Evolutionary conservation across 2,329 filamentous ascomycete species (phyloP), one percentile per base, ranked within the genome.

Genomic region (Hymenoscyphus fraxineus): DNA sequence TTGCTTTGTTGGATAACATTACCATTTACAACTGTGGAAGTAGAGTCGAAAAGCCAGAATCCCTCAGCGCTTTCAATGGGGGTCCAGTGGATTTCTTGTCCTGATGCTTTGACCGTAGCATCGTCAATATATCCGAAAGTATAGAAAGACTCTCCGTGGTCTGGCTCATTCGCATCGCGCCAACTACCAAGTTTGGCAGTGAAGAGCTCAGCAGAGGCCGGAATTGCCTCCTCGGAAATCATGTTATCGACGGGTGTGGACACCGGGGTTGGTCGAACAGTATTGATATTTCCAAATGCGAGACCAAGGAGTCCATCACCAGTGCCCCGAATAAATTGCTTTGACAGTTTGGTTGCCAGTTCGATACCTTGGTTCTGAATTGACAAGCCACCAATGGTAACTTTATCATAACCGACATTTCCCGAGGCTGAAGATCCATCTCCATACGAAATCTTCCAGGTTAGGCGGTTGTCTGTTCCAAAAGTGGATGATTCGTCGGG

Each of bases 41-140:
- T 76, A 0, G 86, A 89, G 6, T 80, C 73, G 73, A 91, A 85
- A 74, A 83, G 78, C 89, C 88, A 92, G 78, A 90, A 90, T 27
- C 89, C 89, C 63, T 85, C 76, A 1, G 80, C 83, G 64, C 83
- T 86, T 76, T 91, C 85, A 59, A 92, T 77, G 13, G 82, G 78
- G 0, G 85, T 82, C 77, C 87, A 92, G 68, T 80, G 75, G 47
- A 88, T 83, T 1, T 85, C 79, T 66, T 82, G 73, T 38, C 81
- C 82, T 1, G 82, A 82, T 3, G 80, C 78, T 62, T 78, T 80
- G 58, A 90, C 79, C 0, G 84, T 81, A n/a, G 83, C 81, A 68
- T 88, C 73, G 71, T 91, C 88, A 71, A 92, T 88, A 75, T 81
- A 89, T 22, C 89, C 89, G 68, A 92, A 91, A 1, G 89, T 91